phyloP scores from a whole-genome alignment of 2,329 filamentous ascomycete genomes.

The Ciborinia camelliae region DNA sequence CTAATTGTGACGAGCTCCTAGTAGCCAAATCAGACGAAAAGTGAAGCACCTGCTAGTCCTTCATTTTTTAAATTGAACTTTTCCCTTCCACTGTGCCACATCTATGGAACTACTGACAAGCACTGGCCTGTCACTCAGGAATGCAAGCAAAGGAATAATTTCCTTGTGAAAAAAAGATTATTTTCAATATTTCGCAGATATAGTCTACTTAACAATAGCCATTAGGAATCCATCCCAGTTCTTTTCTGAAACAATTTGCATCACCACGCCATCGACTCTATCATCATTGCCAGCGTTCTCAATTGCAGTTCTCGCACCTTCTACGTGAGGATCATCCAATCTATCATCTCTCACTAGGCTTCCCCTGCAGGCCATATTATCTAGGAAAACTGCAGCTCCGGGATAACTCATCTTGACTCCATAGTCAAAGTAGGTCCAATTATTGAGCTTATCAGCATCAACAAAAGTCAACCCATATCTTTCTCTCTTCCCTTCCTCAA shows the following conservation, averaged over 20 bases:
- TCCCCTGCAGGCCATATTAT: not conserved
- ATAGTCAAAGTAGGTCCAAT: not conserved
- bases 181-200: not conserved
- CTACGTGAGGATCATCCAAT: not conserved
- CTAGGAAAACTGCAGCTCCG: not conserved
- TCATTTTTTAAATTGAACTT: not conserved
- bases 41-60: not conserved
- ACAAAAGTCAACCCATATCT: not conserved
- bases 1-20: not conserved
- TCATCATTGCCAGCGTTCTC: not conserved
- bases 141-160: too few relatives aligned
- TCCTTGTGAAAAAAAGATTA: not conserved
- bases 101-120: not conserved
- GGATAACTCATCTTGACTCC: slow-evolving; percentile 2
- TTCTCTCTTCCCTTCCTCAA: slow-evolving; percentile 2
- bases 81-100: not conserved
- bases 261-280: slow-evolving; percentile 1
- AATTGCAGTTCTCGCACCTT: slow-evolving; percentile 2
- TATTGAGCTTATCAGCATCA: slow-evolving; percentile 9
- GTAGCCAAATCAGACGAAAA: not conserved
- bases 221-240: not conserved
- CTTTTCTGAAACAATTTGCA: slow-evolving; percentile 4
- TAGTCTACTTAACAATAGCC: not conserved
- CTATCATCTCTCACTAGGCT: not conserved
- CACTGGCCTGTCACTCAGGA: not conserved